Conservation (phyloP, 1,139 yeast species). For the Suhomyces wounanorum region DNA sequence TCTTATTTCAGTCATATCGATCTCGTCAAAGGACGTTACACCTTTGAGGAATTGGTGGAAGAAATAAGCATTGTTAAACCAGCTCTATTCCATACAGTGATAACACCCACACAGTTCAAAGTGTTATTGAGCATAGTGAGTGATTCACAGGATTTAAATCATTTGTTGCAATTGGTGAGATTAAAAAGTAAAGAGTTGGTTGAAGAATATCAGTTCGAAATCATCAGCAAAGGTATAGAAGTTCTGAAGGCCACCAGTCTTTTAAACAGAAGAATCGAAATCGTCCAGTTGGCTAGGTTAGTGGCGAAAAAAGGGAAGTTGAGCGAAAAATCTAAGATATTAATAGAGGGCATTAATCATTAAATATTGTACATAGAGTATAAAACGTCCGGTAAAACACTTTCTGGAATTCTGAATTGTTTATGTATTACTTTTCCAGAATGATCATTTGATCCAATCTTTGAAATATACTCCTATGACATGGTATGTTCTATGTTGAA, state of each 20-base stretch:
- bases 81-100: conserved; percentile 28
- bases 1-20: conserved; percentile 16
- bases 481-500: too few relatives aligned
- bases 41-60: conserved; percentile 16
- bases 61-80: conserved; percentile 36
- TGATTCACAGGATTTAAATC: conserved; percentile 33
- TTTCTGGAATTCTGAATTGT: background rate
- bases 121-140: conserved; percentile 28
- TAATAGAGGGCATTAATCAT: conserved; percentile 8
- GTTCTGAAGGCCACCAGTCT: conserved; percentile 10
- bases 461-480: too few relatives aligned
- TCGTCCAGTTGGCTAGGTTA: conserved; percentile 22
- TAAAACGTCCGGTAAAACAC: background rate
- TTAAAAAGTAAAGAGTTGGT: conserved; percentile 16
- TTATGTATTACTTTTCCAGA: background rate
- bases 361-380: conserved; percentile 4
- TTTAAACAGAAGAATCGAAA: conserved; percentile 17
- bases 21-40: background rate
- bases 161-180: conserved; percentile 28
- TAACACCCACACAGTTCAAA: conserved; percentile 23
- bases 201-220: conserved; percentile 14
- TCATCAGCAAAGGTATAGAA: conserved; percentile 15
- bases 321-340: conserved; percentile 9
- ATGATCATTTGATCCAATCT: too few relatives aligned
- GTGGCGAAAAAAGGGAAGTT: conserved; percentile 15